phyloP scores from a whole-genome alignment of 345 rosid species.

The Hibiscus mutabilis region DNA sequence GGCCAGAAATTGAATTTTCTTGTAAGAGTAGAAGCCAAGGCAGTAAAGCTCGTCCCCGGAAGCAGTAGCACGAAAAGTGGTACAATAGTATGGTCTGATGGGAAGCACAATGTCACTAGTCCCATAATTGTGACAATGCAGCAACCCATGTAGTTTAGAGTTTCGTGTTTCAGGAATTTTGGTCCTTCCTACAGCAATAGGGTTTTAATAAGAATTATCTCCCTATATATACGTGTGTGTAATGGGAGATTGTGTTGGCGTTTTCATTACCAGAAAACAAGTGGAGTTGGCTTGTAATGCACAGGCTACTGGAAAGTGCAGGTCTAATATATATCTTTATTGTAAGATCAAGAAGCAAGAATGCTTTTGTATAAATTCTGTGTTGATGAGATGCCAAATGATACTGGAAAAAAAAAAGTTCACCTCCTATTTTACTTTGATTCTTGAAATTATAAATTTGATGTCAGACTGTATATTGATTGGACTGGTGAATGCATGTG shows the following conservation, averaged over 20 bases:
- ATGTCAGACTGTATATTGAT: not conserved
- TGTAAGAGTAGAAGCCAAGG: constrained; percentile 43
- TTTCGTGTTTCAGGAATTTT: constrained; percentile 6
- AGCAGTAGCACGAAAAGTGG: constrained; percentile 56
- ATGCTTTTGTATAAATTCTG: not conserved
- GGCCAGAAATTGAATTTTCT: constrained; percentile 73
- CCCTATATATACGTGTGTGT: too few species aligned
- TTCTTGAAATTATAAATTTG: not conserved
- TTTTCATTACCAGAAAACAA: constrained; percentile 34
- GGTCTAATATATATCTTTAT: not conserved
- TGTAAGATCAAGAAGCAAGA: not conserved
- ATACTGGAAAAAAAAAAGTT: too few species aligned
- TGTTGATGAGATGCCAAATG: too few species aligned
- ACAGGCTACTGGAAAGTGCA: not conserved
- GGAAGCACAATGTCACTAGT: constrained; percentile 69
- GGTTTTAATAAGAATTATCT: too few species aligned
- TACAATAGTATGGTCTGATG: constrained; percentile 75
- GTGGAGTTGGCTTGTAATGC: constrained; percentile 13
- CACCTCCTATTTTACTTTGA: not conserved
- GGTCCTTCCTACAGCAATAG: not conserved
- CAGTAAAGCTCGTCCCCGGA: constrained; percentile 46
- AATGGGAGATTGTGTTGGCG: constrained; percentile 18
- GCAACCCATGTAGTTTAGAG: constrained; percentile 56
- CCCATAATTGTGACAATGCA: constrained; percentile 85
- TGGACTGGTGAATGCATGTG: not conserved